A percentile compares a stretch with the other conserved stretches of the same genome.
phyloP scores from a whole-genome alignment of 371 early-diverging fungal genomes.

The Mortierella sp. region DNA sequence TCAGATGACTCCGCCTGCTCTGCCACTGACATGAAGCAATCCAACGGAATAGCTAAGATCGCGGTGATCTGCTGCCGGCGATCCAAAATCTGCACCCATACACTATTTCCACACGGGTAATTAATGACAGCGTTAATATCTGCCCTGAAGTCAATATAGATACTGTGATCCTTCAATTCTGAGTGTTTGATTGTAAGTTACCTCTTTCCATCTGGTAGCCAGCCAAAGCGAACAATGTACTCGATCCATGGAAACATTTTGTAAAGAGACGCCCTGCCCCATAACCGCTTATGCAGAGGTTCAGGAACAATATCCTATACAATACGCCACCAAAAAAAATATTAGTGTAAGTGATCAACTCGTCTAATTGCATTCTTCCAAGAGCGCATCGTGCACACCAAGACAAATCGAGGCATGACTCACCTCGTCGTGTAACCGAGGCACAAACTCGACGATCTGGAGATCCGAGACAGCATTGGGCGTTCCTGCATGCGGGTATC shows the following conservation, averaged over 20 bases:
- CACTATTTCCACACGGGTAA: constrained; percentile 46
- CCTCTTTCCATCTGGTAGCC: constrained; percentile 76
- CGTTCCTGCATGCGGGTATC: constrained; percentile 78
- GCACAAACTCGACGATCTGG: constrained; percentile 71
- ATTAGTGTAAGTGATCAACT: not conserved
- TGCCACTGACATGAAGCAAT: constrained; percentile 60
- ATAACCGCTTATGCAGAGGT: constrained; percentile 65
- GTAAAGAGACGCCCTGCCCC: constrained; percentile 61
- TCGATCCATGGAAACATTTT: constrained; percentile 80
- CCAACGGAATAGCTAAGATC: constrained; percentile 63
- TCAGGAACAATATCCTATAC: constrained; percentile 38
- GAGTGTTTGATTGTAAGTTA: constrained; percentile 22
- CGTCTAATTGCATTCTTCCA: too few relatives aligned
- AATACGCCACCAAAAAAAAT: not conserved
- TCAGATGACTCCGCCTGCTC: constrained; percentile 45
- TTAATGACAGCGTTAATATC: not conserved
- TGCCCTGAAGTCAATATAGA: not conserved
- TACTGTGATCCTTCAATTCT: not conserved
- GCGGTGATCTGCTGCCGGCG: constrained; percentile 72
- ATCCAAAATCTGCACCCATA: constrained; percentile 81
- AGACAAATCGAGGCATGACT: not conserved
- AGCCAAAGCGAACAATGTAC: constrained; percentile 83
- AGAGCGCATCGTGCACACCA: not conserved
- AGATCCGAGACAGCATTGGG: constrained; percentile 71
- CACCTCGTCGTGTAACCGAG: constrained; percentile 51